Evolutionary conservation across 2,329 filamentous ascomycete species (phyloP).

Genomic region (Ustulina deusta): DNA sequence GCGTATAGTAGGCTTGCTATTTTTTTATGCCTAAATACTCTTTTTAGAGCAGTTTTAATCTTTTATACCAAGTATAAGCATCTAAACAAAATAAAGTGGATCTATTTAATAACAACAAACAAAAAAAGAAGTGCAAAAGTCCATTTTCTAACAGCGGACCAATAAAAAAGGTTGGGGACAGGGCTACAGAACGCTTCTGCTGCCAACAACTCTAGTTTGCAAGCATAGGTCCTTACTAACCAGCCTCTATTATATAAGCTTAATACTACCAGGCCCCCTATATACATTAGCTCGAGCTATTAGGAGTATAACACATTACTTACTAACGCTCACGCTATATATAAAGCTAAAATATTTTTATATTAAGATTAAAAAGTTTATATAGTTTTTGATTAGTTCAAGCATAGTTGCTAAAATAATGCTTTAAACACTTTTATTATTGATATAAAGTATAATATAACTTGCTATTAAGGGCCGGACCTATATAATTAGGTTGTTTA

Average conservation of each 20-base stretch:
- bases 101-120: too few relatives aligned
- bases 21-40: constrained; percentile 9
- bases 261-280: not conserved
- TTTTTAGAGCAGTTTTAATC: constrained; percentile 8
- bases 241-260: constrained; percentile 9
- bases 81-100: constrained; percentile 6
- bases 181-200: constrained; percentile 6
- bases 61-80: not conserved
- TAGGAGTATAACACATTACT: not conserved
- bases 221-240: not conserved
- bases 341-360: constrained; percentile 9
- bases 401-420: constrained; percentile 7
- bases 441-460: constrained; percentile 18
- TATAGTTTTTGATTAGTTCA: constrained; percentile 1
- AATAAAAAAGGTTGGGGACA: not conserved
- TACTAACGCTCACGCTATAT: constrained; percentile 4
- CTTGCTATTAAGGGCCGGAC: constrained; percentile 24
- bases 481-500: constrained; percentile 5
- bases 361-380: not conserved
- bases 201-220: constrained; percentile 7
- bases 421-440: not conserved
- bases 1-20: constrained; percentile 2
- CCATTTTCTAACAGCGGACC: not conserved
- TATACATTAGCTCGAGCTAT: too few relatives aligned
- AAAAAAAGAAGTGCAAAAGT: too few relatives aligned